Percentiles rank a stretch among this genome's conserved stretches.
phyloP scores from a whole-genome alignment of 1,284 basidiomycete species.

The Stygiomarasmius scandens region DNA sequence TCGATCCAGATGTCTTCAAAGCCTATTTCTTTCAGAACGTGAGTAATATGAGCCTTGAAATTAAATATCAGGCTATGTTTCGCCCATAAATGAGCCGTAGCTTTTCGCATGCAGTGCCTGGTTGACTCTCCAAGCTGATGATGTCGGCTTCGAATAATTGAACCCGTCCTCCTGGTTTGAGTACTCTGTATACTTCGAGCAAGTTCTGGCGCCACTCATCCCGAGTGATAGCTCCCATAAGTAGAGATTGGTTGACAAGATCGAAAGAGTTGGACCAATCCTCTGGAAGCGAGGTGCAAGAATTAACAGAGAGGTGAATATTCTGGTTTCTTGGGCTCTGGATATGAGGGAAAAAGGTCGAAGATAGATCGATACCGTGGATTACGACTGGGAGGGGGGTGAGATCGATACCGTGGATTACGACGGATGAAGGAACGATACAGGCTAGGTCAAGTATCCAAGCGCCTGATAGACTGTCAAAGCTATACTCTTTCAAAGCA shows the following conservation, averaged over 20 bases:
- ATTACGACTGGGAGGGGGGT: no score
- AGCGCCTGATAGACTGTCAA: conserved; percentile 6
- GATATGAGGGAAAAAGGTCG: background rate
- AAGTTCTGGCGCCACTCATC: conserved; percentile 22
- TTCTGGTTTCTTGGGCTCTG: background rate
- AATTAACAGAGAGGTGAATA: background rate
- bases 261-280: background rate
- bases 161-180: conserved; percentile 18
- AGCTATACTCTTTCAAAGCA: no score
- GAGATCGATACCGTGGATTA: no score
- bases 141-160: background rate
- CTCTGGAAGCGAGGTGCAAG: background rate
- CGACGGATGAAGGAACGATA: background rate
- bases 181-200: conserved; percentile 20
- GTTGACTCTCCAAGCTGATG: background rate
- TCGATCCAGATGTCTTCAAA: no score
- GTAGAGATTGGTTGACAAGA: conserved; percentile 21
- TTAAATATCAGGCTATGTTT: no score
- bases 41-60: no score
- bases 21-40: no score
- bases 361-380: conserved; percentile 1
- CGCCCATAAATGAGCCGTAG: background rate
- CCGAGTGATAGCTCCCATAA: conserved; percentile 19
- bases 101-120: background rate
- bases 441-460: conserved; percentile 2